A percentile compares a stretch with the other conserved stretches of the same genome.
Evolutionary conservation across 371 early-diverging fungal species (phyloP).

Genomic region (Mortierella sp.): DNA sequence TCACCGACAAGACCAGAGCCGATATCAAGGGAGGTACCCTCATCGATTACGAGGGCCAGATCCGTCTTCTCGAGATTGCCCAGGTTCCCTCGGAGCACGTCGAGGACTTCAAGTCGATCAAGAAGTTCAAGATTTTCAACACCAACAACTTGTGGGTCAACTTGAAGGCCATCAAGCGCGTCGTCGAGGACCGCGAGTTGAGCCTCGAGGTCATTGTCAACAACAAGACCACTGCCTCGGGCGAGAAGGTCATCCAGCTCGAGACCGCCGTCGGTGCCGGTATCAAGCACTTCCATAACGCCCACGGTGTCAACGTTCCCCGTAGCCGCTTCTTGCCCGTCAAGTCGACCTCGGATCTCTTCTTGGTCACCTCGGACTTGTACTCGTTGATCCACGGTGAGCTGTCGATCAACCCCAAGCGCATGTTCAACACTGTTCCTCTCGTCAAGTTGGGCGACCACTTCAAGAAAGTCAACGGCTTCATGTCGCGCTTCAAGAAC

Average conservation of each 20-base stretch:
- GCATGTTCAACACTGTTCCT: conserved; percentile 95
- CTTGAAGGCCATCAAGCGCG: conserved; percentile 95
- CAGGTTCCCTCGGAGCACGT: conserved; percentile 98
- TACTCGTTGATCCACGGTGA: conserved; percentile 96
- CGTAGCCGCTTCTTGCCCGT: conserved; percentile 99
- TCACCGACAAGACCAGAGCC: conserved; percentile 99
- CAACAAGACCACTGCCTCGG: conserved; percentile 87
- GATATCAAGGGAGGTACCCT: conserved; percentile 99
- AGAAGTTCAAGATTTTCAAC: conserved; percentile 99
- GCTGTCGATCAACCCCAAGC: conserved; percentile 91
- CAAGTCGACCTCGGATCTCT: conserved; percentile 98
- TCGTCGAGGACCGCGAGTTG: conserved; percentile 86
- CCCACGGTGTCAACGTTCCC: conserved; percentile 99
- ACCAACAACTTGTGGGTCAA: conserved; percentile 99
- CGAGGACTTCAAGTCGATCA: conserved; percentile 99
- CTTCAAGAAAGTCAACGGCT: conserved; percentile 95
- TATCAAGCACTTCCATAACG: conserved; percentile 98
- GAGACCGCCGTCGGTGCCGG: conserved; percentile 99
- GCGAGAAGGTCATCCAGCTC: conserved; percentile 98
- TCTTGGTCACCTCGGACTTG: conserved; percentile 97
- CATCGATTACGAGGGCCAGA: conserved; percentile 96
- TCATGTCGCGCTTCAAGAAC: conserved; percentile 83
- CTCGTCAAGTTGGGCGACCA: conserved; percentile 98
- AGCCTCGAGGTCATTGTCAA: conserved; percentile 99
- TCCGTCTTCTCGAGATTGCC: conserved; percentile 99